A percentile compares a stretch with the other conserved stretches of the same genome.
Evolutionary conservation across 345 rosid species (phyloP).

Genomic region (Eutrema heterophyllum): DNA sequence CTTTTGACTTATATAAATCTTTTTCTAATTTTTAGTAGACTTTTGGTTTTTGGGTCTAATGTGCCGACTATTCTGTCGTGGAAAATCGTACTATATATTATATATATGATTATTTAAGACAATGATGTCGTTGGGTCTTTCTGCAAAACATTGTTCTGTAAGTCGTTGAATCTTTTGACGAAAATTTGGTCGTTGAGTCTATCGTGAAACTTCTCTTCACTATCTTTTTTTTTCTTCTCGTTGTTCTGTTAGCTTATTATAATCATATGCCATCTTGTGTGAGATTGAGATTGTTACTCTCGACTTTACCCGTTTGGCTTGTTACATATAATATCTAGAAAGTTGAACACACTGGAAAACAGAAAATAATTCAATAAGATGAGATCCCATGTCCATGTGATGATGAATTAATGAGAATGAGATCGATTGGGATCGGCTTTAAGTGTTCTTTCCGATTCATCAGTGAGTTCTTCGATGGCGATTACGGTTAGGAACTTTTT

Average conservation of each 20-base stretch:
- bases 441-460: no score
- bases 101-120: not conserved
- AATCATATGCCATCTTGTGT: not conserved
- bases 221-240: not conserved
- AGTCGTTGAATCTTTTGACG: constrained; percentile 13
- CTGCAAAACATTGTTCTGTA: constrained; percentile 17
- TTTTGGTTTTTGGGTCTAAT: constrained; percentile 20
- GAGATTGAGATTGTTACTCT: not conserved
- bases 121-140: constrained; percentile 5
- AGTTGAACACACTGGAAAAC: no score
- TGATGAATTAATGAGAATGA: no score
- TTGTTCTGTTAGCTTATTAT: not conserved
- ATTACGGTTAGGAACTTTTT: no score
- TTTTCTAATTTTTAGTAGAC: constrained; percentile 10
- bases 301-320: not conserved
- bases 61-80: constrained; percentile 33
- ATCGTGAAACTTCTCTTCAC: not conserved
- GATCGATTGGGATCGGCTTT: no score
- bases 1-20: constrained; percentile 17
- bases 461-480: no score
- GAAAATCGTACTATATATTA: not conserved
- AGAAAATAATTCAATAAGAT: no score
- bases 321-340: no score
- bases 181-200: constrained; percentile 13
- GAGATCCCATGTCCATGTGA: no score